Base-by-base conservation (phyloP, 2,329 filamentous ascomycete species). In the Fusarium stilboides region DNA sequence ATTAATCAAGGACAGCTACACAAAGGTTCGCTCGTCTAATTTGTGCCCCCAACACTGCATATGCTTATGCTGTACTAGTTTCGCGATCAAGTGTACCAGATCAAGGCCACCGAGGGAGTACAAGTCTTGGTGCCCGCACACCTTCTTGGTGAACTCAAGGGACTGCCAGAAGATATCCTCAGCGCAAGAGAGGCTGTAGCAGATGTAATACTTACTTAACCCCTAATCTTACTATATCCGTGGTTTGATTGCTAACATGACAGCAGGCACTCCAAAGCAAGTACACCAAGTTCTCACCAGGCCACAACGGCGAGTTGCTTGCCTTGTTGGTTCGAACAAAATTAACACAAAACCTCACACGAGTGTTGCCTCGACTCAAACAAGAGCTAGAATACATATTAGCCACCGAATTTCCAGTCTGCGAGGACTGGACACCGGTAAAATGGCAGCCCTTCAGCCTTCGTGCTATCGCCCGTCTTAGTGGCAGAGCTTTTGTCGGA, bases 361-460 rank as follows among this genome's bases (percentile, higher is more conserved):
- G 81, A 20, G 79, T 86, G 49, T 76, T 82, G 2, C 83, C 84
- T 7, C 79, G 79, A 56, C 78, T 86, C 22, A 84, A 82, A 57
- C 75, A 79, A 24, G 85, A 86, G 70, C 75, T 86, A 20, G 82
- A 86, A 61, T 76, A 80, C 62, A 80, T 85, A 26, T 64, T 84
- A 8, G 79, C 78, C 13, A 80, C 81, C 2, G 84, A 86, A 71
- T 85, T 87, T 40, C 83, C 84, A 7, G 75, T 78, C 17, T 86
- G 84, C 66, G 76, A 83, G 56, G 86, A 88, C 63, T 89, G 87
- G 87, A 87, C 83, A 2, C 74, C 85, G 0, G 82, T 88, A 51
- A 83, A 82, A 68, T 81, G 88, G 69, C 85, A 87, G 37, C 82
- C 83, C 0, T 84, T 88, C 58, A 78, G 86, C 43, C 79, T 88